phyloP scores from a whole-genome alignment of 2,329 filamentous ascomycete species.

The Ophiocordyceps camponoti-leonardi region DNA sequence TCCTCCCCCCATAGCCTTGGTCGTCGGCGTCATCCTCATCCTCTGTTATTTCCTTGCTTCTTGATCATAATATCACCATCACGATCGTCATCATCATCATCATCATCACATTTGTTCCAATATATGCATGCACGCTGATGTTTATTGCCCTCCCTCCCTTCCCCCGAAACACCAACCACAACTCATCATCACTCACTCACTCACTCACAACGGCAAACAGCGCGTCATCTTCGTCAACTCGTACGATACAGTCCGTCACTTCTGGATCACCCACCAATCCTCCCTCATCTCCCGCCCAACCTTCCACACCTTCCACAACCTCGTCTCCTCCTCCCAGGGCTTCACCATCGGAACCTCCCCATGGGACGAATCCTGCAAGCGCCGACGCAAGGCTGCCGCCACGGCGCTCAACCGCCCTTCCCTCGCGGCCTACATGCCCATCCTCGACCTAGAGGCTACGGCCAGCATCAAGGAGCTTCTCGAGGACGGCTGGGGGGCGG shows the following conservation, averaged over 20 bases:
- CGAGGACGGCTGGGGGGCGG: conserved; percentile 42
- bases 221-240: conserved; percentile 65
- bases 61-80: too few species aligned
- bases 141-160: too few species aligned
- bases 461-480: conserved; percentile 58
- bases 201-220: too few species aligned
- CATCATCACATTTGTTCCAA: too few species aligned
- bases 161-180: too few species aligned
- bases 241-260: conserved; percentile 53
- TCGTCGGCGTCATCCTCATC: not conserved
- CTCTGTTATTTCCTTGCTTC: not conserved
- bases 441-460: conserved; percentile 60
- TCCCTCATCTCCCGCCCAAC: conserved; percentile 61
- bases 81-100: too few species aligned
- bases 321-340: conserved; percentile 59
- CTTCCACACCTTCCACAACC: conserved; percentile 66
- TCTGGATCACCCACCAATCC: conserved; percentile 69
- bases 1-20: too few species aligned
- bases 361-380: conserved; percentile 69
- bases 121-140: too few species aligned
- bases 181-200: too few species aligned
- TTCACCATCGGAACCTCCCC: conserved; percentile 74
- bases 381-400: conserved; percentile 58
- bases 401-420: conserved; percentile 64
- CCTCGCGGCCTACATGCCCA: conserved; percentile 64